Evolutionary conservation across 345 rosid species (phyloP).

Genomic region (Passiflora organensis): DNA sequence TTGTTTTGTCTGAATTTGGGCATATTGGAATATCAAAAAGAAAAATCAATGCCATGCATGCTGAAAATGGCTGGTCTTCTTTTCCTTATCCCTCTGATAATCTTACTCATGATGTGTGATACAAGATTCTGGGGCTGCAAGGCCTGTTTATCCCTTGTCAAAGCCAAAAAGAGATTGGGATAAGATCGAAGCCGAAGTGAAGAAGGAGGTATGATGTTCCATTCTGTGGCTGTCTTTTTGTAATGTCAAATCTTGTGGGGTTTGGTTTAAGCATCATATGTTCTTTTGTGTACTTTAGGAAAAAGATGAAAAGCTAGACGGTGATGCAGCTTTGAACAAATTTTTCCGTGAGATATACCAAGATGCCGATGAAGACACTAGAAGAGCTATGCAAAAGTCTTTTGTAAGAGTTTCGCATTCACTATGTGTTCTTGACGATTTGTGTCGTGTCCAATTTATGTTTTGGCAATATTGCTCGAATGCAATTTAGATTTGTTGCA

Average conservation of each 20-base stretch:
- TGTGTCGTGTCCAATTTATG: background rate
- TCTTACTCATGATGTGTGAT: constrained; percentile 1
- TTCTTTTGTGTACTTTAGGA: constrained; percentile 51
- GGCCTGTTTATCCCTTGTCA: constrained; percentile 79
- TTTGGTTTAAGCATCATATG: background rate
- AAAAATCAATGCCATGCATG: background rate
- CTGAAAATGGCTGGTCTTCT: background rate
- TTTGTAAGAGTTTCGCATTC: constrained; percentile 51
- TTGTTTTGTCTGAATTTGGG: background rate
- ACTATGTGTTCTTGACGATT: background rate
- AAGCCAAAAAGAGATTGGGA: constrained; percentile 83
- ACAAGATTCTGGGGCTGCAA: constrained; percentile 36
- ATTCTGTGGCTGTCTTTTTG: background rate
- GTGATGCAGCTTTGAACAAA: constrained; percentile 94
- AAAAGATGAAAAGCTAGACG: constrained; percentile 91
- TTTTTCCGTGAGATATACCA: constrained; percentile 78
- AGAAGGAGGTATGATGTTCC: constrained; percentile 48
- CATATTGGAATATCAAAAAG: background rate
- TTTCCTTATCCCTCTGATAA: background rate
- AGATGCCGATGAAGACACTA: constrained; percentile 76
- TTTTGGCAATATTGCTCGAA: background rate
- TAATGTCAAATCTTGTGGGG: background rate
- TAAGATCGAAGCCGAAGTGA: constrained; percentile 78
- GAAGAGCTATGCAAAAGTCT: constrained; percentile 93
- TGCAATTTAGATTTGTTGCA: background rate